phyloP scores from a whole-genome alignment of 805 yeast genomes.

The Maudiozyma barnettii region DNA sequence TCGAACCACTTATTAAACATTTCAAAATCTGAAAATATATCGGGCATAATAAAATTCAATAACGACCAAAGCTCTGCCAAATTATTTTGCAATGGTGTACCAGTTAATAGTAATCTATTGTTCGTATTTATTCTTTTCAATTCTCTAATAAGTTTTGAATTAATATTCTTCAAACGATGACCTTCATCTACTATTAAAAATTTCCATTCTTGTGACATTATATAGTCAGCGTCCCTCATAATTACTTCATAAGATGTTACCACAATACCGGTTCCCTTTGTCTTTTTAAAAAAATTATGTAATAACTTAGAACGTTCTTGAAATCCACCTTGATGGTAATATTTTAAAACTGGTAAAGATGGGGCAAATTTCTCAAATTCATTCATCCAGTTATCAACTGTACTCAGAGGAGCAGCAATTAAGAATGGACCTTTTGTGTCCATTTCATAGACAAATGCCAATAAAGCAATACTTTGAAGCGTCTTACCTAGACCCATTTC shows the following conservation, averaged over 20 bases:
- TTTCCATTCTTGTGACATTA: slow-evolving; percentile 57
- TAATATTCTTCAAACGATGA: slow-evolving; percentile 78
- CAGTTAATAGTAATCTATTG: slow-evolving; percentile 76
- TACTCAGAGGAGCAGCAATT: slow-evolving; percentile 74
- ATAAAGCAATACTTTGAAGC: slow-evolving; percentile 70
- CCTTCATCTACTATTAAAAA: slow-evolving; percentile 92
- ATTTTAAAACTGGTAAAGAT: slow-evolving; percentile 46
- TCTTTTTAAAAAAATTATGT: slow-evolving; percentile 35
- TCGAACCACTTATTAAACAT: slow-evolving; percentile 93
- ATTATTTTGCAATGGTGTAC: slow-evolving; percentile 95
- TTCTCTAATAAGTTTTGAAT: slow-evolving; percentile 64
- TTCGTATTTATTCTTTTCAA: slow-evolving; percentile 56
- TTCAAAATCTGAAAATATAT: slow-evolving; percentile 81
- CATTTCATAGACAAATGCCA: slow-evolving; percentile 68
- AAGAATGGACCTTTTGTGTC: slow-evolving; percentile 72
- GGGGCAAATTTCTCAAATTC: slow-evolving; percentile 76
- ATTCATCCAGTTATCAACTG: slow-evolving; percentile 73
- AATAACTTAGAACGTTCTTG: slow-evolving; percentile 18
- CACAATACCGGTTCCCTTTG: slow-evolving; percentile 40
- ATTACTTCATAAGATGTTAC: slow-evolving; percentile 78
- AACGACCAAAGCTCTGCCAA: slow-evolving; percentile 86
- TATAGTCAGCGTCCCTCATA: slow-evolving; percentile 52
- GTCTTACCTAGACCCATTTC: slow-evolving; percentile 98
- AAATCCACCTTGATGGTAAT: slow-evolving; percentile 53
- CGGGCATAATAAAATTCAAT: slow-evolving; percentile 84